These are phyloP conservation scores for Ambispora gerdemannii DNA, from an alignment of 192 early-diverging fungal genomes.

Conservation along the genomic window DNA sequence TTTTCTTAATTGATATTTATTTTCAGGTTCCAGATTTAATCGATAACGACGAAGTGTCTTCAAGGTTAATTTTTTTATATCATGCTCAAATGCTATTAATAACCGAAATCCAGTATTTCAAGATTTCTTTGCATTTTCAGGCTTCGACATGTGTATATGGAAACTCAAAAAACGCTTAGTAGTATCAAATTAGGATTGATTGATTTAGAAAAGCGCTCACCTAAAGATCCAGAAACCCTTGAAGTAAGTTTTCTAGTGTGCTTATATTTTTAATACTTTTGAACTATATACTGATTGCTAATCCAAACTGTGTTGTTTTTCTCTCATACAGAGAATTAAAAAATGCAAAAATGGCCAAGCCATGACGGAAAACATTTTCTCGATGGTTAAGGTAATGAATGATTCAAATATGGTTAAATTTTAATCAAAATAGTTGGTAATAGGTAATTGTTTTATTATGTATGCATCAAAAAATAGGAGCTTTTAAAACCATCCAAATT, in stretches of 20 bases:
- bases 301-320: too few relatives aligned
- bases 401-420: too few relatives aligned
- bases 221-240: slow-evolving; percentile 13
- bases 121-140: too few relatives aligned
- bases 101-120: too few relatives aligned
- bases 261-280: too few relatives aligned
- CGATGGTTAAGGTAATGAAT: slow-evolving; percentile 22
- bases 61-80: slow-evolving; percentile 25
- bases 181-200: slow-evolving; percentile 20
- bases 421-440: too few relatives aligned
- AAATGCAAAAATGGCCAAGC: slow-evolving; percentile 3
- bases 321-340: slow-evolving; percentile 17
- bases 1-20: background rate
- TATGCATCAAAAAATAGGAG: too few relatives aligned
- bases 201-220: slow-evolving; percentile 13
- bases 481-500: slow-evolving; percentile 10
- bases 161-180: background rate
- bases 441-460: too few relatives aligned
- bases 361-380: slow-evolving; percentile 18
- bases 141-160: background rate
- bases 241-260: slow-evolving; percentile 3
- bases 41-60: slow-evolving; percentile 6
- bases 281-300: background rate
- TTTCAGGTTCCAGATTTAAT: background rate
- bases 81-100: too few relatives aligned